A percentile compares a stretch with the other conserved stretches of the same genome.
phyloP scores from a whole-genome alignment of 169 alveolate genomes.

The Plasmodium relictum region DNA sequence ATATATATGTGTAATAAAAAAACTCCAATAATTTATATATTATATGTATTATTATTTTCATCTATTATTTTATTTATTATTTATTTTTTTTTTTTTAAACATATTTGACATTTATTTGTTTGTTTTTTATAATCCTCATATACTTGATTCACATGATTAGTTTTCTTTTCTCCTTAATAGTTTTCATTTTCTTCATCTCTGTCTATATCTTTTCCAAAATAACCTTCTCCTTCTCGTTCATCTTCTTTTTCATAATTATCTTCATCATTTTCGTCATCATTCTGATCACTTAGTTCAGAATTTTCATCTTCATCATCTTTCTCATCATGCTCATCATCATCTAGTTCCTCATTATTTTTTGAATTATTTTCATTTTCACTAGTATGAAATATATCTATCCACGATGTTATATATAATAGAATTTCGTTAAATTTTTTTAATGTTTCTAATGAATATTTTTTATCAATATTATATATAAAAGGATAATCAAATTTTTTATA shows the following conservation, averaged over 20 bases:
- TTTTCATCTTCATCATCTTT: constrained; percentile 19
- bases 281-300: constrained; percentile 8
- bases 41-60: too few species aligned
- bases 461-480: constrained; percentile 57
- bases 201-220: constrained; percentile 6
- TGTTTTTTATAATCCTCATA: too few species aligned
- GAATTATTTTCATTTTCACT: constrained; percentile 27
- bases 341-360: constrained; percentile 1
- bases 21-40: too few species aligned
- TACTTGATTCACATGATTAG: too few species aligned
- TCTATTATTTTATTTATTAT: too few species aligned
- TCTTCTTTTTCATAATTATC: constrained; percentile 9
- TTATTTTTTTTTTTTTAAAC: too few species aligned
- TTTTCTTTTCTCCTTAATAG: too few species aligned
- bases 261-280: constrained; percentile 24
- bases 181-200: too few species aligned
- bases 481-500: constrained; percentile 61
- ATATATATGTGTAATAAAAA: not conserved
- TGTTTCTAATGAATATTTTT: constrained; percentile 30
- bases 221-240: constrained; percentile 13
- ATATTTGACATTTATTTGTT: too few species aligned
- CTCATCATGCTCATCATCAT: constrained; percentile 11
- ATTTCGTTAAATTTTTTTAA: constrained; percentile 53
- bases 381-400: constrained; percentile 71
- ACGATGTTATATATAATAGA: constrained; percentile 35